Base-by-base conservation (phyloP, 192 early-diverging fungal genomes). In the Backusella mclennaniae region DNA sequence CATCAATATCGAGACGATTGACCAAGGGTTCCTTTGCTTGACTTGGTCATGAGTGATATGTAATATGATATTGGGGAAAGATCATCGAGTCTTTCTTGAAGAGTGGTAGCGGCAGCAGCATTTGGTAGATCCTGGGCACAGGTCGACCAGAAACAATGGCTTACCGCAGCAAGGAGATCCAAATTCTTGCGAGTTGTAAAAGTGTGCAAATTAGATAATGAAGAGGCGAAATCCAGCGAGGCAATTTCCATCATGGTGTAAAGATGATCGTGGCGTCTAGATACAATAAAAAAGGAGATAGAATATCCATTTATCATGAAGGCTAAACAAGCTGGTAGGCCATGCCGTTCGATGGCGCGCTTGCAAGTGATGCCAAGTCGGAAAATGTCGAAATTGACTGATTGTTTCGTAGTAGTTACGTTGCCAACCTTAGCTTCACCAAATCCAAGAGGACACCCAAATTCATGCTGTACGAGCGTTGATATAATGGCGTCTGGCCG, bases 201-300 rank as follows among this genome's bases (percentile, higher is more conserved):
- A 31, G 71, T 73, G 35, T 35, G 41, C 15, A 35, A 49, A 33
- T 53, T 35, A 6, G 70, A 71, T 6, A 71, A 44, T 44, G 70
- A 71, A 26, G 70, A 71, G 31, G 70, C 26, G 29, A 71, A 71
- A 14, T 71, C 1, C 0, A 73, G 71, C 12, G 33, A 53, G 35
- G 71, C 49, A 73, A 73, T 73, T 35, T 73, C 35, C 49, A 35
- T 73, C 71, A 73, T 56, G 29, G 44, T 56, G 44, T 52, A 73
- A 53, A 73, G 49, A 52, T 19, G 1, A 33, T 56, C 17, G 17
- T 73, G 33, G 46, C 33, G 71, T 53, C 56, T 73, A 0, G 71
- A 73, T 73, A 73, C 71, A 73, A 73, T 52, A n/a, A 73, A 73
- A 53, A 73, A 73, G 14, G 71, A 56, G 26, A 73, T 73, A 7